Percentiles rank a stretch among this genome's conserved stretches.
phyloP scores from a whole-genome alignment of 2,329 filamentous ascomycete genomes.

The Hypocrella siamensis region DNA sequence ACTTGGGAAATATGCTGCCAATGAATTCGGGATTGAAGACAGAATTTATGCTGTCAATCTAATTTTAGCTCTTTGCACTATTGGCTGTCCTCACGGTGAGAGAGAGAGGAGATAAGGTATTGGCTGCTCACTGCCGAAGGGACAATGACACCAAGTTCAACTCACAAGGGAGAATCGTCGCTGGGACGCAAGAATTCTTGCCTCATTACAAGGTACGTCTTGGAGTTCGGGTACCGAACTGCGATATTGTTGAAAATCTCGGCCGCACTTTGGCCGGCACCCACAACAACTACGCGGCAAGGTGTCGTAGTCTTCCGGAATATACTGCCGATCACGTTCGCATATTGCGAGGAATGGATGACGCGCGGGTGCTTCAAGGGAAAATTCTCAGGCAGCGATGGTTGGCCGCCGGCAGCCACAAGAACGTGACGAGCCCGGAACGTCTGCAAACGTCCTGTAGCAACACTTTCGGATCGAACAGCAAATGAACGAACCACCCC shows the following conservation, averaged over 20 bases:
- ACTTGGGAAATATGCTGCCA: conserved; percentile 57
- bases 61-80: neutral
- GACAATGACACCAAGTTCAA: too few relatives aligned
- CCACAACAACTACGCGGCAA: conserved; percentile 71
- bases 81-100: too few relatives aligned
- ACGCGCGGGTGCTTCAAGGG: conserved; percentile 57
- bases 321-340: conserved; percentile 43
- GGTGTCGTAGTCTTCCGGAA: conserved; percentile 37
- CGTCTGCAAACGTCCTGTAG: conserved; percentile 35
- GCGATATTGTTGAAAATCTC: conserved; percentile 92
- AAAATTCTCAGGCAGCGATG: conserved; percentile 54
- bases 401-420: conserved; percentile 42
- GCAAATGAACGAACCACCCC: conserved; percentile 47
- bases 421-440: conserved; percentile 51
- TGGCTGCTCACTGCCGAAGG: too few relatives aligned
- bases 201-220: conserved; percentile 66
- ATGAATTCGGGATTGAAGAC: conserved; percentile 86
- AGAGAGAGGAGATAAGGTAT: too few relatives aligned
- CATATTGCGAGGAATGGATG: conserved; percentile 81
- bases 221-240: conserved; percentile 63
- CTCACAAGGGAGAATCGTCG: conserved; percentile 91
- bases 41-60: conserved; percentile 59
- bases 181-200: conserved; percentile 73
- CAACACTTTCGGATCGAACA: conserved; percentile 47
- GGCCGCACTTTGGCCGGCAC: conserved; percentile 81